Evolutionary conservation across 2,329 filamentous ascomycete genomes (phyloP).

Genomic region (Apiospora phragmitis): DNA sequence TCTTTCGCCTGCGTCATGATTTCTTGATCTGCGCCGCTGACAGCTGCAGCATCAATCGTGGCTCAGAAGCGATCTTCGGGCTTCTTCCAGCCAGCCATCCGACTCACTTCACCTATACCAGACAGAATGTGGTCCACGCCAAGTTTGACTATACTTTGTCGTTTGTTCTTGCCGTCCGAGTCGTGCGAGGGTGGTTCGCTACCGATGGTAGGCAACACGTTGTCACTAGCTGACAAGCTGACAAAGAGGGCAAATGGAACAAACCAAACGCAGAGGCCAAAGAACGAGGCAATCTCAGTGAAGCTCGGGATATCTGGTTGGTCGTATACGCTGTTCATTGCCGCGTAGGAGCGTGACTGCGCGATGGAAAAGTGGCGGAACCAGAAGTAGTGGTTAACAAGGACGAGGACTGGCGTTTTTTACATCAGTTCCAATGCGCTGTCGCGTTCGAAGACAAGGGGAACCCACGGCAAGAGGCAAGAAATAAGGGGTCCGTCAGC

Average conservation of each 20-base stretch:
- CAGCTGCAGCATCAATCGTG: not conserved
- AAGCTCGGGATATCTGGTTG: conserved; percentile 72
- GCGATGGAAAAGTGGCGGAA: conserved; percentile 84
- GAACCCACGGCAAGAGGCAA: conserved; percentile 74
- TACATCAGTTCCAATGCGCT: not conserved
- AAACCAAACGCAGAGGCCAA: conserved; percentile 94
- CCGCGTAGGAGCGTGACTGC: conserved; percentile 57
- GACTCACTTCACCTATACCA: conserved; percentile 48
- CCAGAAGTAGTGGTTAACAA: conserved; percentile 93
- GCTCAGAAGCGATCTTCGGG: conserved; percentile 37
- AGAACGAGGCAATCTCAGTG: conserved; percentile 93
- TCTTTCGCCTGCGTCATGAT: not conserved
- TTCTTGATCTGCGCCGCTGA: conserved; percentile 14
- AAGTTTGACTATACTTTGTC: conserved; percentile 67
- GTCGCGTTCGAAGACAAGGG: not conserved
- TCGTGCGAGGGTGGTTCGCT: conserved; percentile 60
- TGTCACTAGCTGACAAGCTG: conserved; percentile 89
- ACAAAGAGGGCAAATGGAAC: conserved; percentile 96
- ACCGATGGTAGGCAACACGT: conserved; percentile 90
- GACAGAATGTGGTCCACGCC: conserved; percentile 60
- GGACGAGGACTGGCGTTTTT: conserved; percentile 66
- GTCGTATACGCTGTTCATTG: conserved; percentile 63
- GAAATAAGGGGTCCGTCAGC: conserved; percentile 82
- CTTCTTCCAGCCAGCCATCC: conserved; percentile 42
- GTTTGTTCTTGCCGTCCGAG: conserved; percentile 48